Evolutionary conservation across 169 alveolate species (phyloP), one percentile per base, ranked within the genome.

Genomic region (Plasmodium knowlesi): DNA sequence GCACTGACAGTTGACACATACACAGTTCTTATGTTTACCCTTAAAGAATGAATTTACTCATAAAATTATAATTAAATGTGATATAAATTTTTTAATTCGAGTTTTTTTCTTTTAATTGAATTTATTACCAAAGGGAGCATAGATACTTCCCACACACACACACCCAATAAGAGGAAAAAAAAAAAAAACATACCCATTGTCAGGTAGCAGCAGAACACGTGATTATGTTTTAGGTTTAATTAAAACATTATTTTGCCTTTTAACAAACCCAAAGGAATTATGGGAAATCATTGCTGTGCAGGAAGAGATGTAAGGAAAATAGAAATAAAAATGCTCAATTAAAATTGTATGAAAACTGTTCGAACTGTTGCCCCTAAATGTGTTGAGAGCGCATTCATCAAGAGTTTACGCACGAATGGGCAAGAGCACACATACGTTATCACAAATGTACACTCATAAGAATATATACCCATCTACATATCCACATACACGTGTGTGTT

Each of bases 271-370:
- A 86, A 34, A 74, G 85, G 54, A 93, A 91, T 70, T 28, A 95
- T 95, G 97, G 97, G 97, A 91, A 94, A 94, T 88, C 95, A 93
- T 22, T 95, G 97, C 94, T 95, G 97, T 90, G 95, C 97, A 73
- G 97, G 97, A 82, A 84, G 97, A 80, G 97, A 95, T 71, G 97
- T 95, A 92, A 83, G 37, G 67, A 74, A 54, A 73, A 76, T 54
- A 34, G 43, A 9, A 39, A 50, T 74, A n/a, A 53, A 43, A 95
- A 10, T 37, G 30, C 43, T 22, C 53, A 54, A 39, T 67, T 67
- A 0, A 12, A 41, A 32, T 22, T 67, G 32, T 67, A 67, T 19
- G 37, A 22, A 67, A 22, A 39, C 30, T 12, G 19, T 34, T 46
- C n/a, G 34, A 39, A 16, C 90, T 14, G n/a, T 2, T 70, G 9